Percentiles rank a stretch among this genome's conserved stretches.
These are phyloP conservation scores for Citrus australasica DNA, from an alignment of 345 rosid genomes.

Conservation along the genomic window DNA sequence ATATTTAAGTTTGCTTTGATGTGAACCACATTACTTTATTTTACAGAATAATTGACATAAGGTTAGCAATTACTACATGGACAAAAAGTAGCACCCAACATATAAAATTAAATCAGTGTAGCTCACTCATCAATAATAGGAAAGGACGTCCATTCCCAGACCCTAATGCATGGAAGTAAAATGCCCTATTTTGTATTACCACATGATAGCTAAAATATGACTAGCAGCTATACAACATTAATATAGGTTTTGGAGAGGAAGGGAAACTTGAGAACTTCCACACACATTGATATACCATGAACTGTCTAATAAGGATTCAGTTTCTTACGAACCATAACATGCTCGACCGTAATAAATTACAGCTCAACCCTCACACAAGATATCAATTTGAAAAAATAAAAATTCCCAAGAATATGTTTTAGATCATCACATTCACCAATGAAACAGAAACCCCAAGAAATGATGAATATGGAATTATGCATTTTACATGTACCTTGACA, in stretches of 20 bases:
- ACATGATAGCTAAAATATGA: background rate
- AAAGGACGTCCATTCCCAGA: background rate
- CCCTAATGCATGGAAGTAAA: background rate
- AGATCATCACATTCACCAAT: background rate
- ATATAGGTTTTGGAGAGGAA: background rate
- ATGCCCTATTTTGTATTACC: background rate
- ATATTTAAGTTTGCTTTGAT: background rate
- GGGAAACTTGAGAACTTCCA: background rate
- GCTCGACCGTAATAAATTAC: background rate
- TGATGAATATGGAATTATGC: background rate
- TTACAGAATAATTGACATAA: background rate
- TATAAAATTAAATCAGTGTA: background rate
- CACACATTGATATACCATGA: background rate
- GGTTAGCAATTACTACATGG: background rate
- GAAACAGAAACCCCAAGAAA: background rate
- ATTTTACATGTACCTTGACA: constrained; percentile 40
- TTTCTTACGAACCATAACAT: background rate
- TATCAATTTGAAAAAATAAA: background rate
- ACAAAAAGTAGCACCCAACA: background rate
- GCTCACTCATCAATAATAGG: background rate
- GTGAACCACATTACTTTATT: background rate
- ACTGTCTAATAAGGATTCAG: background rate
- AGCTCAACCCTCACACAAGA: background rate
- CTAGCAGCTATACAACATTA: background rate
- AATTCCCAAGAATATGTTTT: background rate